These are phyloP conservation scores for Astragalus glycyphyllos DNA, from an alignment of 306 rosid genomes.

Conservation along the genomic window DNA sequence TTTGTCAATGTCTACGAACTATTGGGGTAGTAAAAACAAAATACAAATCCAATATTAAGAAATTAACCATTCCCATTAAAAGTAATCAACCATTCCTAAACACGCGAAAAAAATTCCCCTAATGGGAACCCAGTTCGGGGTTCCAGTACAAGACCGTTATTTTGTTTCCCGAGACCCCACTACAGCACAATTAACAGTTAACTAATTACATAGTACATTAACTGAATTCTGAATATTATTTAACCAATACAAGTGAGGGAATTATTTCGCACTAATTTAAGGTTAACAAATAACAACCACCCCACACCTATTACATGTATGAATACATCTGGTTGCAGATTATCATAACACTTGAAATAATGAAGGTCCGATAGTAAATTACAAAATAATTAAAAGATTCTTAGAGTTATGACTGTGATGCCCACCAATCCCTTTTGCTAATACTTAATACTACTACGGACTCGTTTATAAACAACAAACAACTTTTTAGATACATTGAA, in stretches of 20 bases:
- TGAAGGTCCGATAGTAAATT: neutral
- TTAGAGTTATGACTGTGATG: neutral
- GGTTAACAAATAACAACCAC: neutral
- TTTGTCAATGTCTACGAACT: conserved; percentile 6
- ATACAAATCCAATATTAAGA: neutral
- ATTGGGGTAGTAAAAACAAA: neutral
- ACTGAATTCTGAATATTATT: conserved; percentile 14
- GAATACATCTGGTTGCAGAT: neutral
- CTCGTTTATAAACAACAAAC: too few species aligned
- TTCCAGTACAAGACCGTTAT: neutral
- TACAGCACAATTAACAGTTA: conserved; percentile 16
- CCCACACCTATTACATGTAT: conserved; percentile 1
- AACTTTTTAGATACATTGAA: too few species aligned
- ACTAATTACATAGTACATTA: neutral
- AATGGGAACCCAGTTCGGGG: neutral
- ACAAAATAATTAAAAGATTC: conserved; percentile 5
- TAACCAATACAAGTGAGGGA: neutral
- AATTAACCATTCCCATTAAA: conserved; percentile 1
- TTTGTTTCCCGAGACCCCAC: neutral
- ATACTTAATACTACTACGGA: too few species aligned
- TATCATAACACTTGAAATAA: conserved; percentile 5
- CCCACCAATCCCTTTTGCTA: neutral
- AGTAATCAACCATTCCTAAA: neutral
- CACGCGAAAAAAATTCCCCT: neutral
- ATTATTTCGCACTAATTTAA: neutral